Conservation (phyloP, 306 rosid species). For the Vigna unguiculata region DNA sequence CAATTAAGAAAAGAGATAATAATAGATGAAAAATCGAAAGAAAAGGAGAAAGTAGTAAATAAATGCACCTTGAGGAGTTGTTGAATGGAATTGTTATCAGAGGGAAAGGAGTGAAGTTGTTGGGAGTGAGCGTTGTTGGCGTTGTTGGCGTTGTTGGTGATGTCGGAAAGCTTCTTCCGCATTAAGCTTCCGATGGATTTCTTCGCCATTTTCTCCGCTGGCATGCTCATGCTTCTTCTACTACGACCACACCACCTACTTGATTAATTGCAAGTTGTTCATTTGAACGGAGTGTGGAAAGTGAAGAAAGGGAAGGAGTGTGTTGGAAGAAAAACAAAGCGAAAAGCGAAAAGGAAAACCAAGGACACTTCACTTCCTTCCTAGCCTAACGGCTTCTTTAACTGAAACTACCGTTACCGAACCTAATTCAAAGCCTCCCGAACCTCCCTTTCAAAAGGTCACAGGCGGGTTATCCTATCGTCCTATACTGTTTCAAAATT, state of each 20-base stretch:
- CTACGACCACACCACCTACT: neutral
- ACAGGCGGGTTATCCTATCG: neutral
- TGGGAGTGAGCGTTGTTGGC: conserved; percentile 47
- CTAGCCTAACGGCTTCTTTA: conserved; percentile 59
- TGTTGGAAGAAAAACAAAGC: neutral
- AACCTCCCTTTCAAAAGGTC: conserved; percentile 32
- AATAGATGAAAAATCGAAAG: neutral
- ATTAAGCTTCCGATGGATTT: conserved; percentile 64
- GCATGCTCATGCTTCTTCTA: conserved; percentile 1
- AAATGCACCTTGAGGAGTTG: conserved; percentile 67
- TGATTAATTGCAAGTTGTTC: conserved; percentile 29
- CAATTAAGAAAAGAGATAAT: neutral
- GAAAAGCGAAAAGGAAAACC: neutral
- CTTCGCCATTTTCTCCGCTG: conserved; percentile 57
- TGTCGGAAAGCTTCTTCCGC: conserved; percentile 81
- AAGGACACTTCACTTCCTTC: neutral
- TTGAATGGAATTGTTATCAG: conserved; percentile 53
- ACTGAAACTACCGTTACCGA: conserved; percentile 35
- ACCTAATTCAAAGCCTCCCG: conserved; percentile 52
- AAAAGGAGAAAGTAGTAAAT: neutral
- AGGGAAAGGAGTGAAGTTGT: conserved; percentile 30
- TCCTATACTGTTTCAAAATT: neutral
- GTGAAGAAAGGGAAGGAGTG: conserved; percentile 28
- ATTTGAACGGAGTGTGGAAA: neutral
- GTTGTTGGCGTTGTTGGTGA: conserved; percentile 67